phyloP scores from a whole-genome alignment of 225 moss, liverwort and hornwort genomes.

The Straminergon stramineum region DNA sequence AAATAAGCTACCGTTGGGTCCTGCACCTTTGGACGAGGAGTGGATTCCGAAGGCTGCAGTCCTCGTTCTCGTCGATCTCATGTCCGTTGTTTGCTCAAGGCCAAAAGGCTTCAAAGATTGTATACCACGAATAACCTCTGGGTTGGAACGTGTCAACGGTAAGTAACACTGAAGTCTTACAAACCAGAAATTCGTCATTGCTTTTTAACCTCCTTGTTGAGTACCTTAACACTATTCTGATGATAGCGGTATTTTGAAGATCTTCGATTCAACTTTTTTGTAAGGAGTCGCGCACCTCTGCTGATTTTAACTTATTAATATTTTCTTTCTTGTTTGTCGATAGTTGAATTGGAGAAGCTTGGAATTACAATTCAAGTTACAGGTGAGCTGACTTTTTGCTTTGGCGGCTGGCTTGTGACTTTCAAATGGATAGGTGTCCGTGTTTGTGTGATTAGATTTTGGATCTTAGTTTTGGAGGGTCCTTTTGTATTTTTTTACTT shows the following conservation, averaged over 20 bases:
- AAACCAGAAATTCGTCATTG: background rate
- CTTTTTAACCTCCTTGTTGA: background rate
- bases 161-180: background rate
- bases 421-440: background rate
- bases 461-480: background rate
- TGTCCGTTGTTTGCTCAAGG: conserved; percentile 74
- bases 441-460: background rate
- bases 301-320: background rate
- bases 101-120: conserved; percentile 98
- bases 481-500: background rate
- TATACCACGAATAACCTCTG: conserved; percentile 53
- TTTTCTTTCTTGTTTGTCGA: background rate
- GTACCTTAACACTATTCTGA: background rate
- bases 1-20: conserved; percentile 55
- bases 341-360: conserved; percentile 65
- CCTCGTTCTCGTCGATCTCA: conserved; percentile 73
- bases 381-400: conserved; percentile 39
- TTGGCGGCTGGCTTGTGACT: background rate
- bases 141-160: conserved; percentile 66
- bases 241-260: background rate
- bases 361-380: conserved; percentile 55
- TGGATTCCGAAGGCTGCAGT: conserved; percentile 92
- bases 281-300: background rate
- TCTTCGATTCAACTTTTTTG: background rate
- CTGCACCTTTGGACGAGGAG: conserved; percentile 76